Evolutionary conservation across 148 eudicot genomes (phyloP), one percentile per base, ranked within the genome.

Genomic region (Chenopodium album): DNA sequence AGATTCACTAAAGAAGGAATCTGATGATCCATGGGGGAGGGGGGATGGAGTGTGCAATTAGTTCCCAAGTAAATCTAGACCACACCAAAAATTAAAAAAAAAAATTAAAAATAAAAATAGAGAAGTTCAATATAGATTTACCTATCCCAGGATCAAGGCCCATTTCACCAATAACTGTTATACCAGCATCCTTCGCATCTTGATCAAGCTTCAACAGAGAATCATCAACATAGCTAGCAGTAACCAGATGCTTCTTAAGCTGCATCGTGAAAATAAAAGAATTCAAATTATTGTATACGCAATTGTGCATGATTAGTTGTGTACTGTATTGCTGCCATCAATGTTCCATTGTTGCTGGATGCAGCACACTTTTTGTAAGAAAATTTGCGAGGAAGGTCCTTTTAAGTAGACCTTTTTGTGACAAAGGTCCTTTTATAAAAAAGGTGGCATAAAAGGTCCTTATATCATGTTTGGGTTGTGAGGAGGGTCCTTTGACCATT

Each of bases 81-180:
- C 31, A 32, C 54, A 9, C 11, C 34, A 22, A 5, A 66, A 23
- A 32, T 26, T 26, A 37, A 37, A 41, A 41, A 5, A 41, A 5
- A 41, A 6, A 41, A 32, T 26, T 26, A 32, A 32, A 32, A 1
- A 32, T 1, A 32, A 32, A 3, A 23, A 23, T 16, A 22, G 17
- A 65, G 44, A 64, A 62, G 13, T 16, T 64, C 17, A 23, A 63
- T 2, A 47, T 34, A 73, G 31, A 79, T 83, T 85, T 90, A 92
- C 99, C 99, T 87, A 97, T 97, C 85, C 99, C 99, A 78, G 99
- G 99, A 82, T 97, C 99, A 89, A 97, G 88, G 48, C 98, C 99
- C 98, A 96, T 96, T 88, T 97, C 98, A 56, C 99, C 97, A 78
- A 97, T 91, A 86, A 97, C 91, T 34, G 95, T 94, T 75, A 94